Evolutionary conservation across 129 eudicot species (phyloP), one percentile per base, ranked within the genome.

Genomic region (Flaveria robusta): DNA sequence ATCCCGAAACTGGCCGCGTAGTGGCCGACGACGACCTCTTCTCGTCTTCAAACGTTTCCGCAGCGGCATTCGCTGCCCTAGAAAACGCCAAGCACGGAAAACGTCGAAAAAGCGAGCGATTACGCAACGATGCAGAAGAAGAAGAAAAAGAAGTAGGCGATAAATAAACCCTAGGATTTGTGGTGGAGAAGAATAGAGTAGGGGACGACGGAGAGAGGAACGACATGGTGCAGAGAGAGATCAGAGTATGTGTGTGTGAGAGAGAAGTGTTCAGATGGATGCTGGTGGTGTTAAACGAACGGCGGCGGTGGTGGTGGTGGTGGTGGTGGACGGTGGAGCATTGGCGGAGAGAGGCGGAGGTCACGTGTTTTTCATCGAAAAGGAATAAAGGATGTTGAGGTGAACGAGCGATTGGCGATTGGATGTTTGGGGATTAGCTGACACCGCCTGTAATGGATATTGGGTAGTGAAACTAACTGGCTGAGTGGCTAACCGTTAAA

Each of bases 141-240:
- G 74, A 54, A 62, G 56, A 64, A 29, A 42, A 81, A 63, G 63
- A 79, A 47, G 70, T 74, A 42, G 75, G 22, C 18, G 45, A 50
- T 47, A 76, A 69, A 16, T 83, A 76, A 71, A 81, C 80, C 84
- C 81, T 83, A 83, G 90, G 75, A 16, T 77, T 82, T 14, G 79
- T 50, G 62, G 84, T 68, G 54, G 80, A 75, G 62, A 81, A 66
- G 72, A 76, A 71, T 43, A 81, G 84, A 27, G 87, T 47, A n/a
- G 83, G 52, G 16, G 85, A 68, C 45, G 87, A 76, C 13, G 85
- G 59, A 43, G 88, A 83, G 77, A 56, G 68, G 59, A 79, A 82
- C 77, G 83, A 84, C 89, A 81, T 84, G 2, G 77, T 60, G 63
- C 54, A 20, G 31, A 34, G 41, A 60, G 70, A 49, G 72, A 62